A percentile compares a stretch with the other conserved stretches of the same genome.
These are phyloP conservation scores for Lycium barbarum DNA, from an alignment of 257 asterid species.

Conservation along the genomic window DNA sequence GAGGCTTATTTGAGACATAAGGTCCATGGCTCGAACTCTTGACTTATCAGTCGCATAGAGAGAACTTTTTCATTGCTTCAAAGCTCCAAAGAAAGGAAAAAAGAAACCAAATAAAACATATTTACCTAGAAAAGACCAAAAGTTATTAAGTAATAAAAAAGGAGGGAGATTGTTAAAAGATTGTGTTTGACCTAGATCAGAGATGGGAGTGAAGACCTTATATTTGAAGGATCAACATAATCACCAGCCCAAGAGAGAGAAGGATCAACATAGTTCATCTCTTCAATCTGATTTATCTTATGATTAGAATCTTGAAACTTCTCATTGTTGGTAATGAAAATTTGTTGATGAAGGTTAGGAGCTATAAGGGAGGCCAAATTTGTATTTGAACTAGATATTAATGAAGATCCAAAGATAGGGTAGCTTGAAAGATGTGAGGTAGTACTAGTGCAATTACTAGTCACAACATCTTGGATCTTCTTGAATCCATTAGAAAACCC, in stretches of 20 bases:
- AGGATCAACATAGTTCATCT: conserved; percentile 33
- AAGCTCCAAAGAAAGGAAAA: not conserved
- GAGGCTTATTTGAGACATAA: not conserved
- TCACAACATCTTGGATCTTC: conserved; percentile 39
- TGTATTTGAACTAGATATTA: conserved; percentile 37
- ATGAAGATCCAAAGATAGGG: conserved; percentile 39
- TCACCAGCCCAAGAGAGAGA: conserved; percentile 50
- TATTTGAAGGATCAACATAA: conserved; percentile 51
- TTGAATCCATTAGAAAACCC: conserved; percentile 46
- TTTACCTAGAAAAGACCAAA: not conserved
- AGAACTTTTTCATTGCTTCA: not conserved
- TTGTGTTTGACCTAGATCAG: conserved; percentile 32
- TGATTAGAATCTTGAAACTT: conserved; percentile 30
- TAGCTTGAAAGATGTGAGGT: conserved; percentile 38
- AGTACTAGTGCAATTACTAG: conserved; percentile 26
- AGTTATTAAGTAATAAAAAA: not conserved
- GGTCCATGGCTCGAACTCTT: not conserved
- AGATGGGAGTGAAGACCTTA: conserved; percentile 52
- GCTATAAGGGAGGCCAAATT: conserved; percentile 48
- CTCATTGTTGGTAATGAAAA: conserved; percentile 14
- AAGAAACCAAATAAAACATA: not conserved
- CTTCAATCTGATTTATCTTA: conserved; percentile 32
- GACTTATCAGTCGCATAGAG: not conserved
- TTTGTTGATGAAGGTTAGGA: conserved; percentile 44
- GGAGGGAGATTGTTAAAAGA: not conserved